Conservation (phyloP, 2,329 filamentous ascomycete species). For the Colletotrichum paranaense region DNA sequence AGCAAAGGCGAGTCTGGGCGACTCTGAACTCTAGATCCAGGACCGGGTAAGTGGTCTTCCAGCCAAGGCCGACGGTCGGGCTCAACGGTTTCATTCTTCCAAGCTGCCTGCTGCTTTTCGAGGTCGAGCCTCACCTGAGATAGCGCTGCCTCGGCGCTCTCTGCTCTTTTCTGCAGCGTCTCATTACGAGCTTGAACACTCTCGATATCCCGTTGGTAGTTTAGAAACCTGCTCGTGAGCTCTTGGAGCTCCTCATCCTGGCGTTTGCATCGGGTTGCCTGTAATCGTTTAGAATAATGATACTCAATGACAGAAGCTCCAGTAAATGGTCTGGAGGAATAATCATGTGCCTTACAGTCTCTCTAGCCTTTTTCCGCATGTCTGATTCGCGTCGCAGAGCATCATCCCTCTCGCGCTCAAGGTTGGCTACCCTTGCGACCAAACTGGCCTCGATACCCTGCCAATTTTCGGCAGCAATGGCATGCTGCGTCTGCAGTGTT, state of each 20-base stretch:
- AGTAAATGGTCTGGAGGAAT: neutral
- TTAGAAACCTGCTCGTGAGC: slow-evolving; percentile 71
- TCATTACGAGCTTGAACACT: slow-evolving; percentile 70
- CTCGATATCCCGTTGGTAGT: slow-evolving; percentile 72
- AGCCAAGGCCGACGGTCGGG: slow-evolving; percentile 61
- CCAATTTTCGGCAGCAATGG: slow-evolving; percentile 96
- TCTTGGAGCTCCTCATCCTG: slow-evolving; percentile 87
- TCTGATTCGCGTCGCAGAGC: slow-evolving; percentile 85
- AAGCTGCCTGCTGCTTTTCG: slow-evolving; percentile 60
- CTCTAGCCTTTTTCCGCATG: slow-evolving; percentile 87
- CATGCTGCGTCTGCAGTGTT: slow-evolving; percentile 94
- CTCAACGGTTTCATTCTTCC: slow-evolving; percentile 53
- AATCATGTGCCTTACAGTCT: slow-evolving; percentile 72
- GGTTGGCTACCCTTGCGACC: slow-evolving; percentile 76
- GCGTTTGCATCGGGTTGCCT: slow-evolving; percentile 73
- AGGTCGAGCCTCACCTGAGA: slow-evolving; percentile 63
- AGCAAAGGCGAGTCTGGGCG: slow-evolving; percentile 66
- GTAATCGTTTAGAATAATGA: slow-evolving; percentile 40
- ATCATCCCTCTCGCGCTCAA: slow-evolving; percentile 95
- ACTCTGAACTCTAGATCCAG: slow-evolving; percentile 58
- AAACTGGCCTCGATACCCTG: slow-evolving; percentile 93
- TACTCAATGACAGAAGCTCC: neutral
- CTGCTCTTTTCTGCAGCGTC: slow-evolving; percentile 71
- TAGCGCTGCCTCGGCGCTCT: slow-evolving; percentile 74
- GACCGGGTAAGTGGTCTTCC: slow-evolving; percentile 57